These are phyloP conservation scores for Neurospora discreta DNA, from an alignment of 495 filamentous ascomycete genomes.

Conservation along the genomic window DNA sequence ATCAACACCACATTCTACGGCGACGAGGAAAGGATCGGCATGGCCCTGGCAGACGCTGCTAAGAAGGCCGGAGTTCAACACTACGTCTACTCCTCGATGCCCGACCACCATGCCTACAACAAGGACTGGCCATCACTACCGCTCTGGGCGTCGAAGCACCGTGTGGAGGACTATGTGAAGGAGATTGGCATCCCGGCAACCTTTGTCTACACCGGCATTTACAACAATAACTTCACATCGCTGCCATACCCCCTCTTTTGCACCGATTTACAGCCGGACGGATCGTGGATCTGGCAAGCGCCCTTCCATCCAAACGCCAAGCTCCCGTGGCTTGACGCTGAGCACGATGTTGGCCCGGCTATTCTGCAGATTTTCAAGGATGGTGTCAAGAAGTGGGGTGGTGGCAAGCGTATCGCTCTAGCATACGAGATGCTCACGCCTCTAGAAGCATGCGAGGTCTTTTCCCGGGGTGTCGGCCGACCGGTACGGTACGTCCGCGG, in stretches of 20 bases:
- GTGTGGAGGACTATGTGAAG: constrained; percentile 81
- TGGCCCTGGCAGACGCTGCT: constrained; percentile 78
- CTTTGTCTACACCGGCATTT: constrained; percentile 92
- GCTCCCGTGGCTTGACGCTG: constrained; percentile 93
- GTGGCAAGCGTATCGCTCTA: constrained; percentile 80
- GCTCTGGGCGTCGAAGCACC: constrained; percentile 84
- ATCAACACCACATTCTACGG: constrained; percentile 99
- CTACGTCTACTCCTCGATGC: constrained; percentile 94
- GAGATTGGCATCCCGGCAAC: constrained; percentile 75
- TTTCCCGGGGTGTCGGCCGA: constrained; percentile 64
- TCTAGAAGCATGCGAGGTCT: constrained; percentile 65
- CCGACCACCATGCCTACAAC: constrained; percentile 72
- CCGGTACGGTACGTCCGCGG: constrained; percentile 66
- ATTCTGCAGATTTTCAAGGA: constrained; percentile 94
- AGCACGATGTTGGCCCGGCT: constrained; percentile 93
- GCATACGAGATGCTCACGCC: constrained; percentile 88
- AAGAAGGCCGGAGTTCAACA: constrained; percentile 76
- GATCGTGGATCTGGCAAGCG: constrained; percentile 85
- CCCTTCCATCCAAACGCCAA: constrained; percentile 83
- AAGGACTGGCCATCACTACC: constrained; percentile 66
- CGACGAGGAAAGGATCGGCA: constrained; percentile 81
- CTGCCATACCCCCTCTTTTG: constrained; percentile 87
- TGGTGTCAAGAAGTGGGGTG: constrained; percentile 79
- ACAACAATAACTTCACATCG: constrained; percentile 98
- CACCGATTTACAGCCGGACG: constrained; percentile 75